phyloP scores from a whole-genome alignment of 805 yeast species.

The Wickerhamiella kurtzmanii region DNA sequence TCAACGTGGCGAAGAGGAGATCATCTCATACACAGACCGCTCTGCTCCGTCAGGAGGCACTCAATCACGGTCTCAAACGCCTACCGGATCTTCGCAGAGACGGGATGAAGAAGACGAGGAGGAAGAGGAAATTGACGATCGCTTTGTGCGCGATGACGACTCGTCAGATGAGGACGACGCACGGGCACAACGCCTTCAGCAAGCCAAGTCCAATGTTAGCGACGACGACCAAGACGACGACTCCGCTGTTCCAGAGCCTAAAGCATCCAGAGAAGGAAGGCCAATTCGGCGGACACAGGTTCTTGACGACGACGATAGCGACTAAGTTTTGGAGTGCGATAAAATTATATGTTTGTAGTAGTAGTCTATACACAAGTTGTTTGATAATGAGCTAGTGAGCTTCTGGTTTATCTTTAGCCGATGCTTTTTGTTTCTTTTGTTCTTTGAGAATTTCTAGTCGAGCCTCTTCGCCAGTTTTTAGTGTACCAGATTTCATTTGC shows the following conservation, averaged over 20 bases:
- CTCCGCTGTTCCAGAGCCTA: conserved; percentile 5
- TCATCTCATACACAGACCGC: conserved; percentile 11
- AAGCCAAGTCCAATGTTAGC: conserved; percentile 3
- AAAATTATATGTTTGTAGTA: too few relatives aligned
- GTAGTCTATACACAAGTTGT: not conserved
- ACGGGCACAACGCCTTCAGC: conserved; percentile 10
- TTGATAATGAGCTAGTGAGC: not conserved
- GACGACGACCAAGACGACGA: conserved; percentile 10
- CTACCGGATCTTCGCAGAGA: conserved; percentile 1
- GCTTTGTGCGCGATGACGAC: conserved; percentile 8
- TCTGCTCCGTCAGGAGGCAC: not conserved
- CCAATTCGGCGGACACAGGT: conserved; percentile 9
- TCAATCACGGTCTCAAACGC: not conserved
- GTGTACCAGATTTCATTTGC: conserved; percentile 37
- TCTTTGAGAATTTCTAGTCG: conserved; percentile 23
- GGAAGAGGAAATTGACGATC: conserved; percentile 25
- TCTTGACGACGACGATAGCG: conserved; percentile 18
- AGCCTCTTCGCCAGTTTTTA: conserved; percentile 45
- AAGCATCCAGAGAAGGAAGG: not conserved
- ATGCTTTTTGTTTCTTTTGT: conserved; percentile 21
- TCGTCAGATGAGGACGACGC: conserved; percentile 17
- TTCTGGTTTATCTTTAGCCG: not conserved
- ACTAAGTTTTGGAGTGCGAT: conserved; percentile 4
- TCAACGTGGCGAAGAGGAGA: conserved; percentile 21
- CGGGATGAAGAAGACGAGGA: conserved; percentile 29